phyloP scores from a whole-genome alignment of 2,329 filamentous ascomycete species.

The Fusarium goolgardi region DNA sequence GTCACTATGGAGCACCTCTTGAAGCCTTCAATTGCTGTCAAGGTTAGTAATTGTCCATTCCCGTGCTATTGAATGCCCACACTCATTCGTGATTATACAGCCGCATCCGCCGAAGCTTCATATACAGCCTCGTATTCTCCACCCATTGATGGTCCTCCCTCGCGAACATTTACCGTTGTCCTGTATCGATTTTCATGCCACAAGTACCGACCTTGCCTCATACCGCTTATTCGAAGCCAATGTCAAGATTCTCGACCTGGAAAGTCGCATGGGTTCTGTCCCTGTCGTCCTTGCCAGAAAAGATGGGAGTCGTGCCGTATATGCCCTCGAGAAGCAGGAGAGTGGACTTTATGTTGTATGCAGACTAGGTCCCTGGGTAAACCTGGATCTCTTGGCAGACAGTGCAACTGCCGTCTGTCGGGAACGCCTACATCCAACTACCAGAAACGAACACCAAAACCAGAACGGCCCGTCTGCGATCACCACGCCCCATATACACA shows the following conservation, averaged over 20 bases:
- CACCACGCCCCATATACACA: constrained; percentile 61
- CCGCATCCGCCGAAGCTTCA: constrained; percentile 66
- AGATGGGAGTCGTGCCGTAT: constrained; percentile 65
- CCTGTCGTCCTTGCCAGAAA: constrained; percentile 70
- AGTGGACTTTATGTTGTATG: constrained; percentile 74
- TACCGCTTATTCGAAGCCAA: constrained; percentile 70
- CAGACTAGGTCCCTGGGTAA: constrained; percentile 74
- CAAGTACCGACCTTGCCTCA: constrained; percentile 62
- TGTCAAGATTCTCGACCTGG: constrained; percentile 72
- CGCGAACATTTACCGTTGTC: constrained; percentile 71
- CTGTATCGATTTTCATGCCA: constrained; percentile 67
- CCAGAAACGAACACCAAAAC: constrained; percentile 29
- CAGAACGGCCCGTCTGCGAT: constrained; percentile 44
- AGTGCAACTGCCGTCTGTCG: constrained; percentile 58
- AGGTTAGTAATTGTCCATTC: constrained; percentile 53
- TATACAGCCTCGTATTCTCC: constrained; percentile 65
- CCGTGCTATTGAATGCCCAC: neutral
- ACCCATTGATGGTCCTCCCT: constrained; percentile 71
- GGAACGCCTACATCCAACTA: constrained; percentile 46
- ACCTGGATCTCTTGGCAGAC: constrained; percentile 64
- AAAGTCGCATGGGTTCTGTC: constrained; percentile 66
- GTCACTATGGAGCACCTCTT: constrained; percentile 64
- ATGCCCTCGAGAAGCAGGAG: constrained; percentile 74
- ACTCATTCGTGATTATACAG: constrained; percentile 51
- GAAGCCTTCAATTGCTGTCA: constrained; percentile 63